phyloP scores from a whole-genome alignment of 352 stramenopile species.

The Globisporangium middletonii region DNA sequence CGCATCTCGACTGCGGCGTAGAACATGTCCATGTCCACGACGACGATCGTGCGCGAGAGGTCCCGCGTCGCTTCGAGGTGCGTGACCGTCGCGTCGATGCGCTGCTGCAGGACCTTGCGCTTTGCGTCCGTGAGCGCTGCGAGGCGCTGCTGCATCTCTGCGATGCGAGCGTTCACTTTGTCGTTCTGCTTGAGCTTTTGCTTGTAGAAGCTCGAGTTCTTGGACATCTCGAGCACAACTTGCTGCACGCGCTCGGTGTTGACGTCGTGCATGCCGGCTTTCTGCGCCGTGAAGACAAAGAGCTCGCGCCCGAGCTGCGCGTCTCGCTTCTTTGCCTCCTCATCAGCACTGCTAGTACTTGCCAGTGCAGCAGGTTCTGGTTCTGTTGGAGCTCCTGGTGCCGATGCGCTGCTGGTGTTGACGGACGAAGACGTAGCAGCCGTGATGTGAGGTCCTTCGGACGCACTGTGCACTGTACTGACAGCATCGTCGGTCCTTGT shows the following conservation, averaged over 20 bases:
- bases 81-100: slow-evolving; percentile 36
- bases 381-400: neutral
- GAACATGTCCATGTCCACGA: slow-evolving; percentile 98
- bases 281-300: slow-evolving; percentile 81
- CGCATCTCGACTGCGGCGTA: slow-evolving; percentile 95
- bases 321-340: slow-evolving; percentile 3
- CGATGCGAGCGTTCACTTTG: slow-evolving; percentile 81
- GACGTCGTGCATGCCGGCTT: slow-evolving; percentile 86
- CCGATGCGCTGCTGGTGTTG: too few species aligned
- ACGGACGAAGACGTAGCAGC: too few species aligned
- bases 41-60: slow-evolving; percentile 75
- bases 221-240: slow-evolving; percentile 93
- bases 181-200: slow-evolving; percentile 88
- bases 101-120: slow-evolving; percentile 23
- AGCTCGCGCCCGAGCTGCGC: slow-evolving; percentile 26
- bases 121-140: slow-evolving; percentile 34
- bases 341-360: neutral
- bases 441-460: too few species aligned
- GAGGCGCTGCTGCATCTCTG: slow-evolving; percentile 63
- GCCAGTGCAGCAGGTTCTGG: neutral
- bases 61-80: slow-evolving; percentile 51
- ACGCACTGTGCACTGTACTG: too few species aligned
- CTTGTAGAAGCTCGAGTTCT: slow-evolving; percentile 91
- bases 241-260: slow-evolving; percentile 89
- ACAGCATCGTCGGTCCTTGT: neutral